These are phyloP conservation scores for Juglanconis sp. DNA, from an alignment of 2,329 filamentous ascomycete species.

Conservation along the genomic window DNA sequence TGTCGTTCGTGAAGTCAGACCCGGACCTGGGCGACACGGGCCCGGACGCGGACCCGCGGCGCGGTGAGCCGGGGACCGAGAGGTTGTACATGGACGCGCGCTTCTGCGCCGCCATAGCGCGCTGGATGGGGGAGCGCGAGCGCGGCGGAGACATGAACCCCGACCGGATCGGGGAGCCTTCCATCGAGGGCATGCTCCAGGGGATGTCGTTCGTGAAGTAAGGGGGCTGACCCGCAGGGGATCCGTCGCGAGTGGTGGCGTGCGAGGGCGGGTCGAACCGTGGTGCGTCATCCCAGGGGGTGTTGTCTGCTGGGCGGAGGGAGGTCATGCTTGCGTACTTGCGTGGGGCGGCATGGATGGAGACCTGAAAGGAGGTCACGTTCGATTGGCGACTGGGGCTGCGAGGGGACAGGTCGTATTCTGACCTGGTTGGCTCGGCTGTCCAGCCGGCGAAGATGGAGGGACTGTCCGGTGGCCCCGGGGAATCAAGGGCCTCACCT, in stretches of 20 bases:
- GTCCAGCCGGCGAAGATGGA: conserved; percentile 22
- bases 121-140: conserved; percentile 16
- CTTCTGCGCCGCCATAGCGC: conserved; percentile 16
- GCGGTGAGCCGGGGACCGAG: conserved; percentile 7
- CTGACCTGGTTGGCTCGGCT: neutral
- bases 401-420: conserved; percentile 7
- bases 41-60: conserved; percentile 12
- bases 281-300: conserved; percentile 1
- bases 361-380: conserved; percentile 10
- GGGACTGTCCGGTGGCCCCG: conserved; percentile 21
- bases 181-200: conserved; percentile 33
- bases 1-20: conserved; percentile 6
- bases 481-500: conserved; percentile 3
- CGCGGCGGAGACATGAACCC: conserved; percentile 16
- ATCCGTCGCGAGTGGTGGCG: neutral
- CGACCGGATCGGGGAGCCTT: conserved; percentile 20
- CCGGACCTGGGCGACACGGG: conserved; percentile 11
- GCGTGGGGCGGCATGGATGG: conserved; percentile 24
- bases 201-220: conserved; percentile 11
- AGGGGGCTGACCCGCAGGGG: neutral
- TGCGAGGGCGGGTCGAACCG: neutral
- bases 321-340: conserved; percentile 30
- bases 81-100: conserved; percentile 22
- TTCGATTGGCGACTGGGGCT: conserved; percentile 6
- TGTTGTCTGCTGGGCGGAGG: conserved; percentile 25